Percentiles rank a stretch among this genome's conserved stretches.
Conservation (phyloP, 768 basidiomycete genomes). For the Kwoniella newhampshirensis region DNA sequence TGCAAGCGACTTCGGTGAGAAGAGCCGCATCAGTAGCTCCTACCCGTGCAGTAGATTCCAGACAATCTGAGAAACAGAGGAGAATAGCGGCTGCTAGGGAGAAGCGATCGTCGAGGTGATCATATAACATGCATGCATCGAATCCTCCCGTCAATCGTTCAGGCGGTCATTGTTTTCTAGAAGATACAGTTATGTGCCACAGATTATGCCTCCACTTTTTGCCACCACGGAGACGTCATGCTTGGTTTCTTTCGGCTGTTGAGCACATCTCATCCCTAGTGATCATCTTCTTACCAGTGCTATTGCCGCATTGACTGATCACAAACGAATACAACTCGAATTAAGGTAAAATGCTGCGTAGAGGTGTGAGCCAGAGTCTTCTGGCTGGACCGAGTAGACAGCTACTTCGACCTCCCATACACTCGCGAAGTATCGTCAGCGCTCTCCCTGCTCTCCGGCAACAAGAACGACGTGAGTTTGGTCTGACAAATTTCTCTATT, state of each 20-base stretch:
- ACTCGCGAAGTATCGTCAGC: slow-evolving; percentile 7
- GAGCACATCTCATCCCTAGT: too few relatives aligned
- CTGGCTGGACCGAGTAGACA: slow-evolving; percentile 18
- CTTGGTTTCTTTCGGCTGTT: too few relatives aligned
- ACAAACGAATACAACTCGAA: too few relatives aligned
- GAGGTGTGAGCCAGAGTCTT: neutral
- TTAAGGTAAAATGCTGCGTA: slow-evolving; percentile 8
- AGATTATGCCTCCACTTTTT: slow-evolving; percentile 4
- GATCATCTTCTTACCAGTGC: too few relatives aligned
- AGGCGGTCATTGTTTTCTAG: too few relatives aligned
- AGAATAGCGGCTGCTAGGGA: slow-evolving; percentile 26
- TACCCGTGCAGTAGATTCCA: neutral
- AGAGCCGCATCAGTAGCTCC: neutral
- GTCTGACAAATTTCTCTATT: neutral
- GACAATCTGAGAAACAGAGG: slow-evolving; percentile 27
- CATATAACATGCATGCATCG: too few relatives aligned
- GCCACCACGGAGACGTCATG: neutral
- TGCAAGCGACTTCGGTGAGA: neutral
- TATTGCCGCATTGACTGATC: too few relatives aligned
- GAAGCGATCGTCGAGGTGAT: slow-evolving; percentile 12
- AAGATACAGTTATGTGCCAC: too few relatives aligned
- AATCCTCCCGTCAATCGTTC: too few relatives aligned
- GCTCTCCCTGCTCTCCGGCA: slow-evolving; percentile 15
- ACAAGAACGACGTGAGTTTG: slow-evolving; percentile 24
- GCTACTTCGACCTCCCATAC: neutral